phyloP scores from a whole-genome alignment of 1,284 basidiomycete genomes.

The Trichosporon asahii region DNA sequence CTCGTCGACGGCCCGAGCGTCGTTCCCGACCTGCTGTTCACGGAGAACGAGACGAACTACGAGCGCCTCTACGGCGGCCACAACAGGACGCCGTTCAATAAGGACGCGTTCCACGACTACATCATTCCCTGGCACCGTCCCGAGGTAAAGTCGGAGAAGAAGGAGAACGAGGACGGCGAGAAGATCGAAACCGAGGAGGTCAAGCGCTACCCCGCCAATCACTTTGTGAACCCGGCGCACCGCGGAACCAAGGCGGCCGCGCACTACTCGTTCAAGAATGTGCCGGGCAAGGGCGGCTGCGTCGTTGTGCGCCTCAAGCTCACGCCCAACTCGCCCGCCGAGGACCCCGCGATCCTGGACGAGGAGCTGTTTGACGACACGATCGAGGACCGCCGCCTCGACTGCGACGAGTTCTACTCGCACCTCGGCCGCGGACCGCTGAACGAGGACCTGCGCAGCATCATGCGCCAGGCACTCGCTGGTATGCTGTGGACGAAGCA shows the following conservation, averaged over 20 bases:
- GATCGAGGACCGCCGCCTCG: slow-evolving; percentile 81
- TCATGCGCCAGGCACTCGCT: slow-evolving; percentile 93
- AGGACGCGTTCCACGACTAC: slow-evolving; percentile 99
- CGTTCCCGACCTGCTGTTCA: slow-evolving; percentile 80
- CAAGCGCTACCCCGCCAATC: slow-evolving; percentile 21
- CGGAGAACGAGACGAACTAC: slow-evolving; percentile 97
- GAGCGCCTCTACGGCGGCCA: slow-evolving; percentile 81
- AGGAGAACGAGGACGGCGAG: slow-evolving; percentile 23
- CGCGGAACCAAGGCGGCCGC: slow-evolving; percentile 89
- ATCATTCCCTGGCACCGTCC: slow-evolving; percentile 82
- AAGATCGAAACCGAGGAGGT: slow-evolving; percentile 47
- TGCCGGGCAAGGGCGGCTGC: slow-evolving; percentile 87
- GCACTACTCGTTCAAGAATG: slow-evolving; percentile 81
- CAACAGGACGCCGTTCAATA: slow-evolving; percentile 79
- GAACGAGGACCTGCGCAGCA: slow-evolving; percentile 86
- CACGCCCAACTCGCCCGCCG: slow-evolving; percentile 69
- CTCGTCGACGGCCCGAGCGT: slow-evolving; percentile 64
- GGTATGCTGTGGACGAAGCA: slow-evolving; percentile 99
- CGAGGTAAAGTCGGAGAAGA: slow-evolving; percentile 34
- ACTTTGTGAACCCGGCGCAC: slow-evolving; percentile 81
- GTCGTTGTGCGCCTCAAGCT: slow-evolving; percentile 93
- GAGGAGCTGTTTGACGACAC: slow-evolving; percentile 85
- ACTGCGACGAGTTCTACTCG: slow-evolving; percentile 94
- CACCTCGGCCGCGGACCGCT: slow-evolving; percentile 74
- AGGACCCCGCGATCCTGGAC: slow-evolving; percentile 77